Evolutionary conservation across 495 filamentous ascomycete genomes (phyloP).

Genomic region (Aspergillus ostianus): DNA sequence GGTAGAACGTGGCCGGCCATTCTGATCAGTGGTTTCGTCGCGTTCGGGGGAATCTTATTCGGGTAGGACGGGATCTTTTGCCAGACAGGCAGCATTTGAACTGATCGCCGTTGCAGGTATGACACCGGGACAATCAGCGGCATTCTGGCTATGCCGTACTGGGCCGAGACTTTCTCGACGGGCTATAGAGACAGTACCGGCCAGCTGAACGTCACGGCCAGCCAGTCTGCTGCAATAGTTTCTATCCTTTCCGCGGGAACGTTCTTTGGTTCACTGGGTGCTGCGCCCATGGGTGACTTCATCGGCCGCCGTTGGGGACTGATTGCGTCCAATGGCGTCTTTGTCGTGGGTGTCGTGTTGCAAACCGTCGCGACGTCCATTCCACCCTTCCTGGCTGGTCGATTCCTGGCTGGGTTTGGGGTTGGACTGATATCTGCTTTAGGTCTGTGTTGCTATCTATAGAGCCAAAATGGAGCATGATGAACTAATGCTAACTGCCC

Average conservation of each 20-base stretch:
- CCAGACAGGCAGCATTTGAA: neutral
- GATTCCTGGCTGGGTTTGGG: neutral
- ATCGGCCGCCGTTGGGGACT: slow-evolving; percentile 1
- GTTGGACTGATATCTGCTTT: neutral
- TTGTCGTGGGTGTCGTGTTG: neutral
- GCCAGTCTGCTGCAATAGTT: neutral
- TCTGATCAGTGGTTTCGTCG: slow-evolving; percentile 1
- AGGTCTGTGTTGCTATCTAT: neutral
- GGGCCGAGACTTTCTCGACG: neutral
- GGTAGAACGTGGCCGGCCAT: neutral
- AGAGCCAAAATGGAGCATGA: neutral
- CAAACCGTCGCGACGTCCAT: neutral
- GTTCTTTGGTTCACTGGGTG: neutral
- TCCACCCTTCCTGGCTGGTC: slow-evolving; percentile 1
- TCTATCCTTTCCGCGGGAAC: slow-evolving; percentile 1
- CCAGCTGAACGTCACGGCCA: slow-evolving; percentile 2
- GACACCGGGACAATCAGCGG: slow-evolving; percentile 4
- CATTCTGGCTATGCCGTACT: slow-evolving; percentile 3
- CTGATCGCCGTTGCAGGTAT: neutral
- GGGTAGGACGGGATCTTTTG: neutral
- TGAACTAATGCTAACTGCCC: too few species aligned
- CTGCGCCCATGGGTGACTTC: slow-evolving; percentile 1
- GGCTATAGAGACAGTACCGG: neutral
- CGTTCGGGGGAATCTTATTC: slow-evolving; percentile 1
- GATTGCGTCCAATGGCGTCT: neutral